These are phyloP conservation scores for Inonotus obliquus DNA, from an alignment of 1,284 basidiomycete species.

Conservation along the genomic window DNA sequence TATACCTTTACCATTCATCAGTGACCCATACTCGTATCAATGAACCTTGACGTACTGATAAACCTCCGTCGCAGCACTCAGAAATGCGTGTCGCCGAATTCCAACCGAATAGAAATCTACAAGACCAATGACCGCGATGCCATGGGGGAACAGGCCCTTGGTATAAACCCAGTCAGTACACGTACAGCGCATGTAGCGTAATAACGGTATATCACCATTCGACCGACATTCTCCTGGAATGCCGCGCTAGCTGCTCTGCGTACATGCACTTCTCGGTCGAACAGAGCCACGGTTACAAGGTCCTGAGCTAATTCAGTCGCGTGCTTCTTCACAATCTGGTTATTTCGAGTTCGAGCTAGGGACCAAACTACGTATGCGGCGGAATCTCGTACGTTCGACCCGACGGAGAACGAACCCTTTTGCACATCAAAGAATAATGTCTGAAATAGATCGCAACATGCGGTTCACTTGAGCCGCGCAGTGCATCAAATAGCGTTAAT, in stretches of 20 bases:
- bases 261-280: slow-evolving; percentile 93
- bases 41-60: slow-evolving; percentile 57
- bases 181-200: background rate
- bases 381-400: slow-evolving; percentile 92
- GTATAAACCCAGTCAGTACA: background rate
- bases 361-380: slow-evolving; percentile 96
- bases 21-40: slow-evolving; percentile 5
- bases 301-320: slow-evolving; percentile 63
- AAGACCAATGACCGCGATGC: slow-evolving; percentile 87
- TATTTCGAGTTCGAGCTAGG: slow-evolving; percentile 73
- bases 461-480: background rate
- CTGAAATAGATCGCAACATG: slow-evolving; percentile 35
- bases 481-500: slow-evolving; percentile 20
- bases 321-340: slow-evolving; percentile 56
- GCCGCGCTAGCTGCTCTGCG: slow-evolving; percentile 97
- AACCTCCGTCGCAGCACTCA: slow-evolving; percentile 79
- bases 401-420: slow-evolving; percentile 89
- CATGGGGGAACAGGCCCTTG: slow-evolving; percentile 85
- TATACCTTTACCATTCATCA: slow-evolving; percentile 39
- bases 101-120: slow-evolving; percentile 96
- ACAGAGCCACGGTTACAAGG: slow-evolving; percentile 77
- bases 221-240: slow-evolving; percentile 95
- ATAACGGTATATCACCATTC: slow-evolving; percentile 60
- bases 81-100: slow-evolving; percentile 79
- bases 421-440: slow-evolving; percentile 91